Conservation (phyloP, 1,284 basidiomycete species). For the Stygiomarasmius scandens region DNA sequence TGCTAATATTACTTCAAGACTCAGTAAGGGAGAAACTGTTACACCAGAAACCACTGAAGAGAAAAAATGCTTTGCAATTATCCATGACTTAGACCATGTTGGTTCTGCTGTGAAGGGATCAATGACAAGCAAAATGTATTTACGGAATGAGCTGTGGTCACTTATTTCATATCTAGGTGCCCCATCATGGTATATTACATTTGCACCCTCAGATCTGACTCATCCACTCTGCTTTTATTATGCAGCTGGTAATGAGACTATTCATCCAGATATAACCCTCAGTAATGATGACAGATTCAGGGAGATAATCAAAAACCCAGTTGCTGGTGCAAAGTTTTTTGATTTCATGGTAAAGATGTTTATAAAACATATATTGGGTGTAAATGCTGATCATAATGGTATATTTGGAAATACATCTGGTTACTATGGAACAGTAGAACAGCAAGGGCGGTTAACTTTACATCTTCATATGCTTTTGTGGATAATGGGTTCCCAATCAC, state of each 20-base stretch:
- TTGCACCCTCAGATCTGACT: too few relatives aligned
- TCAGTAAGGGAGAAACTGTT: too few relatives aligned
- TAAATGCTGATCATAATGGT: conserved; percentile 13
- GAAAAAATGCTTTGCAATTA: conserved; percentile 32
- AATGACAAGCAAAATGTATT: conserved; percentile 31
- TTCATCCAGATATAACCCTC: too few relatives aligned
- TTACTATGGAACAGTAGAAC: conserved; percentile 40
- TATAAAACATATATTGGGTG: conserved; percentile 25
- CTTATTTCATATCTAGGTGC: conserved; percentile 29
- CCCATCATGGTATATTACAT: too few relatives aligned
- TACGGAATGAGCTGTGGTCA: conserved; percentile 37
- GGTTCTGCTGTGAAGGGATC: conserved; percentile 33
- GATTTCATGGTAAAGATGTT: conserved; percentile 26
- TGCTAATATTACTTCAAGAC: conserved; percentile 22
- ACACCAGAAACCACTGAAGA: too few relatives aligned
- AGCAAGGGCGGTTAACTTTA: conserved; percentile 34
- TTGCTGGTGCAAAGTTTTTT: too few relatives aligned
- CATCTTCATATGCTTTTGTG: conserved; percentile 35
- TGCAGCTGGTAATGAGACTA: too few relatives aligned
- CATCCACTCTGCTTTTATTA: too few relatives aligned
- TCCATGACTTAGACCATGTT: conserved; percentile 38
- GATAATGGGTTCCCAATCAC: conserved; percentile 27
- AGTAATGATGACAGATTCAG: too few relatives aligned
- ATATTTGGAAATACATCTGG: conserved; percentile 28
- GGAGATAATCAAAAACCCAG: too few relatives aligned